Percentiles rank a stretch among this genome's conserved stretches.
These are phyloP conservation scores for Fusarium neocosmosporiellum DNA, from an alignment of 2,329 filamentous ascomycete genomes.

Conservation along the genomic window DNA sequence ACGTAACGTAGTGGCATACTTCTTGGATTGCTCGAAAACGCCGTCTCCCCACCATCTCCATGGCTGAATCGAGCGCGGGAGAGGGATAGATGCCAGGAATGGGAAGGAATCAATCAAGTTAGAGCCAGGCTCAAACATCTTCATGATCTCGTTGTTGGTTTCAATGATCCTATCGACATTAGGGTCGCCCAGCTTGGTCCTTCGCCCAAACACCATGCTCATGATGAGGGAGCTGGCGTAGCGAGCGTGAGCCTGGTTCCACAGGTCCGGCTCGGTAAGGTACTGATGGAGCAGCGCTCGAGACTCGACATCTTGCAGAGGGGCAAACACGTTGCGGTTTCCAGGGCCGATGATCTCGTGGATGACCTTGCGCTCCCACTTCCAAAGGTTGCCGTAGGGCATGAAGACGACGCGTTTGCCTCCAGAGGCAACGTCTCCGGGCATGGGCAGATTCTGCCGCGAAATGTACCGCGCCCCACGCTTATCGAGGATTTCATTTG, in stretches of 20 bases:
- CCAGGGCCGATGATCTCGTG: conserved; percentile 4
- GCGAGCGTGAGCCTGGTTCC: neutral
- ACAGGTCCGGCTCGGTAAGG: neutral
- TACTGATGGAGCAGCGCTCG: neutral
- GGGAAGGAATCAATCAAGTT: neutral
- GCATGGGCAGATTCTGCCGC: neutral
- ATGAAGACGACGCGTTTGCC: conserved; percentile 3
- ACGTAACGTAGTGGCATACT: neutral
- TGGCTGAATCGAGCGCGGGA: no score
- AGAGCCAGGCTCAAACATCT: neutral
- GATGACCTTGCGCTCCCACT: conserved; percentile 7
- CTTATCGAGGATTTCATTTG: neutral
- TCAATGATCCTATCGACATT: neutral
- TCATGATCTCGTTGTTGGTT: neutral
- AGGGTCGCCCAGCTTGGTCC: neutral
- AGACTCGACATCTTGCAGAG: conserved; percentile 19
- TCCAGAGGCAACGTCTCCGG: neutral
- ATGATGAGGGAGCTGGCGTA: neutral
- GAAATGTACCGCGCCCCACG: neutral
- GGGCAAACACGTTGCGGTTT: conserved; percentile 1
- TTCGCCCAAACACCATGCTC: neutral
- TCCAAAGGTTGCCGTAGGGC: conserved; percentile 6
- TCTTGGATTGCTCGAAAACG: neutral
- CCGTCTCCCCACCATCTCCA: neutral
- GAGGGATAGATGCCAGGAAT: neutral